Conservation (phyloP, 2,329 filamentous ascomycete genomes). For the Cadophora luteo-olivacea region DNA sequence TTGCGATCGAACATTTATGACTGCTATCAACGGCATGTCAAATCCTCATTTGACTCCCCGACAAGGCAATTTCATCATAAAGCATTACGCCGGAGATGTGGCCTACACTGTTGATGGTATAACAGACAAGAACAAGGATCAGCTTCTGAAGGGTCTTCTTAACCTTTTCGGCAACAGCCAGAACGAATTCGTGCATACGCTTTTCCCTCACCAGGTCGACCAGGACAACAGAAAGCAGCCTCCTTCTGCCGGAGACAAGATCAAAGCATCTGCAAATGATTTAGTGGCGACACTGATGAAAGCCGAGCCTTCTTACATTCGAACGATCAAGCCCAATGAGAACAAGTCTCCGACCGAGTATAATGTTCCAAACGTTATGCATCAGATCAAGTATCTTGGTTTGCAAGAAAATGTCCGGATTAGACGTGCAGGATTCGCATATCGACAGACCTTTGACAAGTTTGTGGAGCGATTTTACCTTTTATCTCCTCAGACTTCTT, state of each 20-base stretch:
- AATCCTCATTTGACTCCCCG: conserved; percentile 91
- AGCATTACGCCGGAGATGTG: conserved; percentile 98
- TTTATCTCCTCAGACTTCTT: conserved; percentile 90
- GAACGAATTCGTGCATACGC: conserved; percentile 83
- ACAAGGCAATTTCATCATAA: conserved; percentile 97
- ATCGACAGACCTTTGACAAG: conserved; percentile 96
- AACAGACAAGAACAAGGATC: conserved; percentile 99
- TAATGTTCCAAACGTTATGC: conserved; percentile 88
- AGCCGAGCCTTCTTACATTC: conserved; percentile 95
- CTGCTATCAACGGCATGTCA: conserved; percentile 86
- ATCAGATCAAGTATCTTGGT: conserved; percentile 99
- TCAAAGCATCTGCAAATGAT: conserved; percentile 92
- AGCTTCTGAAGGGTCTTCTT: conserved; percentile 90
- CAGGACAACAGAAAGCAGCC: conserved; percentile 95
- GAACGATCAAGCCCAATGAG: conserved; percentile 99
- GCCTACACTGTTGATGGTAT: conserved; percentile 94
- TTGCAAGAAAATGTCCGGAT: conserved; percentile 99
- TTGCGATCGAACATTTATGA: conserved; percentile 95
- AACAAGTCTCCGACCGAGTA: conserved; percentile 97
- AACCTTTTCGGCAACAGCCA: conserved; percentile 84
- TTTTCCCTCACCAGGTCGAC: conserved; percentile 94
- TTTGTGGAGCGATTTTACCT: conserved; percentile 98
- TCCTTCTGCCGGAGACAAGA: conserved; percentile 94
- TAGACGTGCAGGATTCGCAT: conserved; percentile 93
- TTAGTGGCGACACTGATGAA: conserved; percentile 96